These are phyloP conservation scores for Aspergillus hortae DNA, from an alignment of 2,329 filamentous ascomycete species.

Conservation along the genomic window DNA sequence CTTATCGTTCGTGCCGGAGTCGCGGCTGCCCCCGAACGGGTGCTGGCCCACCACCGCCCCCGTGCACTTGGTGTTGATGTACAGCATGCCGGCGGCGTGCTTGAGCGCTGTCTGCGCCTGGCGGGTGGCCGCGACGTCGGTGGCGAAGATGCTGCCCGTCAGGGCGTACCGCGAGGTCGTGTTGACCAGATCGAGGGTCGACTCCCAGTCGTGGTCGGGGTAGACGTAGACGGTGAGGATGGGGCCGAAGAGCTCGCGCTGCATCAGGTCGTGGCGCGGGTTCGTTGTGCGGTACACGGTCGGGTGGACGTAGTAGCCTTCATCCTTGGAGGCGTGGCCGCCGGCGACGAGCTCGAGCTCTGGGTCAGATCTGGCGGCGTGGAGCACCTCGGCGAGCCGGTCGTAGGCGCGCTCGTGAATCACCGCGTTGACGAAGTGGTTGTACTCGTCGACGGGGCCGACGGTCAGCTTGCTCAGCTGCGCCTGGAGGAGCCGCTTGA, in stretches of 20 bases:
- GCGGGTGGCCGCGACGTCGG: constrained; percentile 44
- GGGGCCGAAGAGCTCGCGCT: constrained; percentile 77
- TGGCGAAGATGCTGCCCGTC: constrained; percentile 41
- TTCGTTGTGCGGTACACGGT: constrained; percentile 74
- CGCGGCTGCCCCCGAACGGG: constrained; percentile 52
- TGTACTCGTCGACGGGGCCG: constrained; percentile 68
- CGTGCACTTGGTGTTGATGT: constrained; percentile 58
- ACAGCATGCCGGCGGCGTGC: constrained; percentile 57
- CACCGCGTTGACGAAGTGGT: constrained; percentile 73
- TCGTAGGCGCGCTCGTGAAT: constrained; percentile 79
- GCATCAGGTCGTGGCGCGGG: constrained; percentile 69
- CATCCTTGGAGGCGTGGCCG: constrained; percentile 67
- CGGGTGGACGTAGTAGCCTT: constrained; percentile 74
- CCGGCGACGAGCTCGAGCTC: constrained; percentile 72
- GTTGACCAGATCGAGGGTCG: constrained; percentile 47
- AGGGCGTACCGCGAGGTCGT: constrained; percentile 37
- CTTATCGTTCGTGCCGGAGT: constrained; percentile 56
- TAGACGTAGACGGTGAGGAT: constrained; percentile 73
- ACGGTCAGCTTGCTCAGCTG: constrained; percentile 63
- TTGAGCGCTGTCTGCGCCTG: constrained; percentile 51
- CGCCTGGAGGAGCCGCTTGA: constrained; percentile 61
- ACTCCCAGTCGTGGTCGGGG: constrained; percentile 61
- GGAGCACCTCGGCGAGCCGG: constrained; percentile 71
- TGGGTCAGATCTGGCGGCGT: constrained; percentile 68
- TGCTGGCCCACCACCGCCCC: constrained; percentile 56